Evolutionary conservation across 2,329 filamentous ascomycete genomes (phyloP).

Genomic region (Neophaeococcomyces mojaviensis): DNA sequence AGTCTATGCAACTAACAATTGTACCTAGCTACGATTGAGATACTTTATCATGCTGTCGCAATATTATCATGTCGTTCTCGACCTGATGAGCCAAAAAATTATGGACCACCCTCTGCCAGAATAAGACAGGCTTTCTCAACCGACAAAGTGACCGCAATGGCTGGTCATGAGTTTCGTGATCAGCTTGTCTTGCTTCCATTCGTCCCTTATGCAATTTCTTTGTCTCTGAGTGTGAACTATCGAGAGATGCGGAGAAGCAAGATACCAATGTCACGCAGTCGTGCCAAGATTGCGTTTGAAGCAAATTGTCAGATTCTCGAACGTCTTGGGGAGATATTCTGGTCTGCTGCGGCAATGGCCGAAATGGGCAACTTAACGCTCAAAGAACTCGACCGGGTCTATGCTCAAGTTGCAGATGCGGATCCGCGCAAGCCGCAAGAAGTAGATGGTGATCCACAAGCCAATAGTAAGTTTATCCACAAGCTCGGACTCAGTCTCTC

Average conservation of each 20-base stretch:
- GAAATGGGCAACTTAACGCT: no score
- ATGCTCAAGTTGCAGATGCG: no score
- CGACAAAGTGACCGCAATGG: slow-evolving; percentile 40
- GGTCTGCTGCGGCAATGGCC: no score
- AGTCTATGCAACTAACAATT: no score
- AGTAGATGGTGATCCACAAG: no score
- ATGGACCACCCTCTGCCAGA: slow-evolving; percentile 41
- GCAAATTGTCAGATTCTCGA: not conserved
- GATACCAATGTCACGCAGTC: slow-evolving; percentile 30
- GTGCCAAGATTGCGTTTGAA: not conserved
- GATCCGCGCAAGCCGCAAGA: no score
- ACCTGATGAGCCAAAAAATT: no score
- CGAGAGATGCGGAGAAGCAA: slow-evolving; percentile 57
- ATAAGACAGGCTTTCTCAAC: slow-evolving; percentile 42
- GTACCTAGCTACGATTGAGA: slow-evolving; percentile 57
- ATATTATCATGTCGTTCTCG: slow-evolving; percentile 52
- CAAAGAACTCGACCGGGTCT: no score
- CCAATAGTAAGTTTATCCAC: no score
- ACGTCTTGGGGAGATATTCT: slow-evolving; percentile 38
- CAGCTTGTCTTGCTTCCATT: slow-evolving; percentile 46
- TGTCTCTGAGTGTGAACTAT: slow-evolving; percentile 56
- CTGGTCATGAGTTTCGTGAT: slow-evolving; percentile 45
- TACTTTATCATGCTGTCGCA: slow-evolving; percentile 57
- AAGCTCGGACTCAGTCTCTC: not conserved
- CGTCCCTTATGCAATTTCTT: slow-evolving; percentile 54